Evolutionary conservation across 108 stramenopile species (phyloP).

Genomic region (Nitzschia sp.): DNA sequence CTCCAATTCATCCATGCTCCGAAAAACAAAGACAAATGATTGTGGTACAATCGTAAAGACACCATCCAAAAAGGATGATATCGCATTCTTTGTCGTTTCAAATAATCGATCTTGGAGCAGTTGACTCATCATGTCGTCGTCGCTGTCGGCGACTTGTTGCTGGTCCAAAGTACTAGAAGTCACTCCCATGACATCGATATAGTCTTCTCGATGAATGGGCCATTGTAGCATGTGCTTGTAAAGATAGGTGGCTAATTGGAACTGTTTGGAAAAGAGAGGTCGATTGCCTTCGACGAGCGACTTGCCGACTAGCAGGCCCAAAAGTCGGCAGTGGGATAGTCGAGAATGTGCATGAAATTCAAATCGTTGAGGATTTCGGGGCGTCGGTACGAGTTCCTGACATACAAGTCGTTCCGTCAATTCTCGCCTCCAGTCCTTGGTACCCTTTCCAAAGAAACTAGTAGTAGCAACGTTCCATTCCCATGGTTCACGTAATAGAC

Average conservation of each 20-base stretch:
- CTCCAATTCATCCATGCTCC: not conserved
- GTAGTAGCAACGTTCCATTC: too few relatives aligned
- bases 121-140: too few relatives aligned
- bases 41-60: not conserved
- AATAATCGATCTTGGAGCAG: not conserved
- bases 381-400: not conserved
- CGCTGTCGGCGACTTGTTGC: too few relatives aligned
- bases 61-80: not conserved
- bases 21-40: not conserved
- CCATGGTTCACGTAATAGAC: not conserved
- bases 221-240: not conserved
- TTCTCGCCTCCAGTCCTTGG: not conserved
- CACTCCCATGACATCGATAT: not conserved
- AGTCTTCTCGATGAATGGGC: not conserved
- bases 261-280: not conserved
- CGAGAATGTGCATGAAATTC: not conserved
- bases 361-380: not conserved
- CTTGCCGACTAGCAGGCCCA: not conserved
- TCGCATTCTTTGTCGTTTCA: not conserved
- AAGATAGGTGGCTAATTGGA: not conserved
- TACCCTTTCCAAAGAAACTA: not conserved
- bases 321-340: not conserved
- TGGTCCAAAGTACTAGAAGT: not conserved
- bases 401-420: not conserved
- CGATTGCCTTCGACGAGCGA: not conserved